Evolutionary conservation across 306 rosid genomes (phyloP).

Genomic region (Cucumis cinereus): DNA sequence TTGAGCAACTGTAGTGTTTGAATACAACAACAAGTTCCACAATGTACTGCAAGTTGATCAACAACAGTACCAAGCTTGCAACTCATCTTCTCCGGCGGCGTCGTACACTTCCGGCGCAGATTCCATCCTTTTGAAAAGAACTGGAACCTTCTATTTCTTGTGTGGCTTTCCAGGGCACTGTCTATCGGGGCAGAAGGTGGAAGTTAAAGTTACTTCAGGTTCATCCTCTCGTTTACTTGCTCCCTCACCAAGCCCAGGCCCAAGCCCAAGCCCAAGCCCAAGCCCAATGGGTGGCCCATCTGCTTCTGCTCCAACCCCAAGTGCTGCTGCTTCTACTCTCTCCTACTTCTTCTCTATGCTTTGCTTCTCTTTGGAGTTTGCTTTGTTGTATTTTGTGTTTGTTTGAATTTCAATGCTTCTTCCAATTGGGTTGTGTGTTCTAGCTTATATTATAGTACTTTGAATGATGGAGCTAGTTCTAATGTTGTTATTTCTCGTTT

Average conservation of each 20-base stretch:
- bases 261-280: not conserved
- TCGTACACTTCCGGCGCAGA: constrained; percentile 9
- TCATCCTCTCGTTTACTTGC: not conserved
- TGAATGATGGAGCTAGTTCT: not conserved
- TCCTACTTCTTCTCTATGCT: not conserved
- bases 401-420: not conserved
- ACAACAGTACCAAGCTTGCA: constrained; percentile 13
- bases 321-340: not conserved
- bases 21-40: constrained; percentile 7
- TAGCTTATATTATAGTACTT: not conserved
- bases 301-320: not conserved
- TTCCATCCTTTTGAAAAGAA: not conserved
- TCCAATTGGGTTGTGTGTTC: not conserved
- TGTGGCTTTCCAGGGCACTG: constrained; percentile 21
- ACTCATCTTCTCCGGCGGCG: constrained; percentile 5
- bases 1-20: constrained; percentile 10
- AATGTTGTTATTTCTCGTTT: not conserved
- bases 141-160: constrained; percentile 21
- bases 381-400: not conserved
- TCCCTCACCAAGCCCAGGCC: not conserved
- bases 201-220: constrained; percentile 8
- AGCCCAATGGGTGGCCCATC: not conserved
- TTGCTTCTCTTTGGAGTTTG: not conserved
- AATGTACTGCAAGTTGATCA: constrained; percentile 18
- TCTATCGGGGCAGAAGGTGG: constrained; percentile 15